A percentile compares a stretch with the other conserved stretches of the same genome.
These are phyloP conservation scores for Colletotrichum coccodes DNA, from an alignment of 2,329 filamentous ascomycete species.

Conservation along the genomic window DNA sequence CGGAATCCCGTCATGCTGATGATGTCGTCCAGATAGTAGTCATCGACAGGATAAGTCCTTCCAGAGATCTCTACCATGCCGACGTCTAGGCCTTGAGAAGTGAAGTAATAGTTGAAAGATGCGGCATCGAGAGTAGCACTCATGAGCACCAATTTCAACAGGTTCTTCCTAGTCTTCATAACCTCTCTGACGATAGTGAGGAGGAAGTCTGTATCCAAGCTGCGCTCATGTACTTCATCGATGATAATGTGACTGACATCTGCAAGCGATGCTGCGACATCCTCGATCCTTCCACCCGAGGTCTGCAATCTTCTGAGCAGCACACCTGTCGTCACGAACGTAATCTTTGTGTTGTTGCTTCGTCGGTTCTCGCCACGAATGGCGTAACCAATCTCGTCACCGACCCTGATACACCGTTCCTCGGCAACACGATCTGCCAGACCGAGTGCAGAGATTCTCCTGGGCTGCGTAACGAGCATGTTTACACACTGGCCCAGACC, in stretches of 20 bases:
- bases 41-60: conserved; percentile 88
- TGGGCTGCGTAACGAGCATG: conserved; percentile 95
- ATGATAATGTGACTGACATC: conserved; percentile 96
- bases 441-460: conserved; percentile 92
- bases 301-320: conserved; percentile 91
- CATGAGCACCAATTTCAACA: conserved; percentile 94
- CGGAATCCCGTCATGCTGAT: conserved; percentile 81
- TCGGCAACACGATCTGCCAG: conserved; percentile 95
- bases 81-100: conserved; percentile 72
- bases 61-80: conserved; percentile 88
- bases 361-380: conserved; percentile 91
- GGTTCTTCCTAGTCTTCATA: conserved; percentile 75
- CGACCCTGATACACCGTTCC: conserved; percentile 83
- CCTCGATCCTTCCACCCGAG: conserved; percentile 81
- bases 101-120: conserved; percentile 88
- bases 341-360: conserved; percentile 82
- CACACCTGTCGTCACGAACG: conserved; percentile 95
- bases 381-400: conserved; percentile 89
- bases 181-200: conserved; percentile 89
- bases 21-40: conserved; percentile 91
- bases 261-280: conserved; percentile 82
- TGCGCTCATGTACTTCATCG: conserved; percentile 96
- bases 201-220: conserved; percentile 93
- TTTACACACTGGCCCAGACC: conserved; percentile 82
- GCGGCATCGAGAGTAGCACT: conserved; percentile 92